Evolutionary conservation across 1,284 basidiomycete species (phyloP), one percentile per base, ranked within the genome.

Genomic region (Stygiomarasmius scandens): DNA sequence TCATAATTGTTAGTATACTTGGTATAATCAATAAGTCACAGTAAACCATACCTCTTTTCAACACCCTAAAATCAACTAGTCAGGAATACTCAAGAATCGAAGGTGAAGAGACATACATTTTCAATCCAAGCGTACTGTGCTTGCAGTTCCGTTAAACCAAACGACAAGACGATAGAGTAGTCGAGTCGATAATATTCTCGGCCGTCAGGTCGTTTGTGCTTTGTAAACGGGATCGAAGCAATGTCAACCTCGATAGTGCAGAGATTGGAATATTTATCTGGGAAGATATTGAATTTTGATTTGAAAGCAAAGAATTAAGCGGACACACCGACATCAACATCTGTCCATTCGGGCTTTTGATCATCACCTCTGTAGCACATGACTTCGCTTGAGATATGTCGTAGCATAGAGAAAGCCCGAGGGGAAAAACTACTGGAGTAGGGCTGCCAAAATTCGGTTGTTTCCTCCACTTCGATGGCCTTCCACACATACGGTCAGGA

Each of bases 71-170:
- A 38, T 12, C 14, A 23, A 22, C 14, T 20, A 14, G 29, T 8
- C 25, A 52, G 25, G 1, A 23, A 34, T 24, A 34, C 49, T 24
- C 11, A 10, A 14, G 10, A 19, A 3, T 34, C 29, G 12, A 20
- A 12, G 14, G 14, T n/a, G 22, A 23, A n/a, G n/a, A 54, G 6
- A 66, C 70, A 49, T 56, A 78, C 80, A 53, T 76, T 71, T 38
- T 81, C 78, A 47, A 61, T 64, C 77, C 79, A 80, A 25, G 70
- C 66, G 32, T 81, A 61, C 54, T 79, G 75, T 0, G 79, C 79
- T 52, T 71, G 74, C 52, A 80, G 67, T 61, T 81, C 79, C 0
- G 80, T 78, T 46, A 78, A 59, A 3, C 79, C 80, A 49, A 82
- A 77, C 11, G 76, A 60, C 32, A 81, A 58, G n/a, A 81, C 65